Evolutionary conservation across 2,329 filamentous ascomycete genomes (phyloP).

Genomic region (Stagonosporopsis cucurbitacearum): DNA sequence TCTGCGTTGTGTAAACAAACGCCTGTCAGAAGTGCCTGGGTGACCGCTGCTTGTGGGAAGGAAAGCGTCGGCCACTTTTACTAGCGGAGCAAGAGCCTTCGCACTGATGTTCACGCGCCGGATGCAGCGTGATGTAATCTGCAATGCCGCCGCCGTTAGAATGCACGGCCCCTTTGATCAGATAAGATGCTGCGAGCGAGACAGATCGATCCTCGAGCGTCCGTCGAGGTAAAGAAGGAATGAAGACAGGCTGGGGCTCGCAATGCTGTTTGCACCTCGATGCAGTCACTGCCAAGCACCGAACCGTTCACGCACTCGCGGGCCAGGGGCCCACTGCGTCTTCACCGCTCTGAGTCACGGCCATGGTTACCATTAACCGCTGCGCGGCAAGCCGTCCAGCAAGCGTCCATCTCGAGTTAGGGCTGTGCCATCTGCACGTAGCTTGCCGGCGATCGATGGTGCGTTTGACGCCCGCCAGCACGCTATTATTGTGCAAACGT

Average conservation of each 20-base stretch:
- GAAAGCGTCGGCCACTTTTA: conserved; percentile 6
- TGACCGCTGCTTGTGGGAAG: conserved; percentile 17
- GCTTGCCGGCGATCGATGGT: conserved; percentile 15
- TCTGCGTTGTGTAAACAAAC: conserved; percentile 17
- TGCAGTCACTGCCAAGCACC: conserved; percentile 1
- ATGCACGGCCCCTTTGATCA: conserved; percentile 15
- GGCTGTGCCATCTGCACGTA: conserved; percentile 6
- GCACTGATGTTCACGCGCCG: conserved; percentile 19
- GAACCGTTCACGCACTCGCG: conserved; percentile 10
- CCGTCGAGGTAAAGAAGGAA: neutral
- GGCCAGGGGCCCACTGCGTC: conserved; percentile 13
- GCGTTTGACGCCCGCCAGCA: conserved; percentile 7
- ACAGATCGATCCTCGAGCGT: neutral
- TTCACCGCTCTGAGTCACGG: conserved; percentile 31
- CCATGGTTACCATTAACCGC: conserved; percentile 8
- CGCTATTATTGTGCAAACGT: conserved; percentile 5
- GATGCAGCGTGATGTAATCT: conserved; percentile 22
- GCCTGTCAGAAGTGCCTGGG: conserved; percentile 12
- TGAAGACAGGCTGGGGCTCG: neutral
- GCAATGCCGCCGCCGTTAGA: conserved; percentile 15
- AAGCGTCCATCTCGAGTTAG: conserved; percentile 16
- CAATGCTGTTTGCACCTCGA: conserved; percentile 4
- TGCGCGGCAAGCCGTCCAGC: conserved; percentile 18
- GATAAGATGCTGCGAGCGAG: conserved; percentile 17
- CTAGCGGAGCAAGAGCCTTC: conserved; percentile 19